Conservation (phyloP, 139 green algal genomes). For the Diplosphaera chodatii region DNA sequence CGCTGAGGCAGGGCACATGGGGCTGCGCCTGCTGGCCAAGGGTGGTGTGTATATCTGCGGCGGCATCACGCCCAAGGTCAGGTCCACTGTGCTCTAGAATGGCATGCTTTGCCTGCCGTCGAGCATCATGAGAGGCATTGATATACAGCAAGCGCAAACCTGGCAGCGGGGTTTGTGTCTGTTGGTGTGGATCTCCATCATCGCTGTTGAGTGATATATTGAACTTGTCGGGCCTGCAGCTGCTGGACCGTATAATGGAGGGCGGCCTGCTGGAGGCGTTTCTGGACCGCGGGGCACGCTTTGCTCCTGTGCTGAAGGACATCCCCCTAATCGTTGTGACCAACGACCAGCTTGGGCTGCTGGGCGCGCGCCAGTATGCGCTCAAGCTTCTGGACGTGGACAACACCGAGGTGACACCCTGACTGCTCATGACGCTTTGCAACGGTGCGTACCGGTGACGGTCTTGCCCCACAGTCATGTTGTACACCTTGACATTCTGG, state of each 20-base stretch:
- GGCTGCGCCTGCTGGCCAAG: conserved; percentile 66
- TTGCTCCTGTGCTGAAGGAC: conserved; percentile 32
- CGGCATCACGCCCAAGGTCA: conserved; percentile 76
- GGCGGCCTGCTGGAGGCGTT: conserved; percentile 62
- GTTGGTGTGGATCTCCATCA: too few relatives aligned
- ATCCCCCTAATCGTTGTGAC: conserved; percentile 70
- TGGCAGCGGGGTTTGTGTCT: too few relatives aligned
- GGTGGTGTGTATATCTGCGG: conserved; percentile 87
- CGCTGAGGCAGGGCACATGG: conserved; percentile 81
- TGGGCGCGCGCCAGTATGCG: conserved; percentile 55
- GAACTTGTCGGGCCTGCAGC: conserved; percentile 19
- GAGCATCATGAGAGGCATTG: too few relatives aligned
- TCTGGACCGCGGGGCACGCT: conserved; percentile 44
- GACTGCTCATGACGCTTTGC: too few relatives aligned
- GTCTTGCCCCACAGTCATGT: too few relatives aligned
- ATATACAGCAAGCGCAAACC: too few relatives aligned
- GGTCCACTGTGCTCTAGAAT: background rate
- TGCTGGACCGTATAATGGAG: conserved; percentile 45
- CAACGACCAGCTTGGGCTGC: conserved; percentile 65
- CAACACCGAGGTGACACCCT: background rate
- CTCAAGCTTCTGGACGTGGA: conserved; percentile 31
- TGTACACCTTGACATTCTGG: too few relatives aligned
- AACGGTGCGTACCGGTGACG: too few relatives aligned
- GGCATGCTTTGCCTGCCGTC: too few relatives aligned
- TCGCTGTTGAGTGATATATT: too few relatives aligned